Conservation (phyloP, 2,329 filamentous ascomycete genomes). For the Microcyclospora pomicola region DNA sequence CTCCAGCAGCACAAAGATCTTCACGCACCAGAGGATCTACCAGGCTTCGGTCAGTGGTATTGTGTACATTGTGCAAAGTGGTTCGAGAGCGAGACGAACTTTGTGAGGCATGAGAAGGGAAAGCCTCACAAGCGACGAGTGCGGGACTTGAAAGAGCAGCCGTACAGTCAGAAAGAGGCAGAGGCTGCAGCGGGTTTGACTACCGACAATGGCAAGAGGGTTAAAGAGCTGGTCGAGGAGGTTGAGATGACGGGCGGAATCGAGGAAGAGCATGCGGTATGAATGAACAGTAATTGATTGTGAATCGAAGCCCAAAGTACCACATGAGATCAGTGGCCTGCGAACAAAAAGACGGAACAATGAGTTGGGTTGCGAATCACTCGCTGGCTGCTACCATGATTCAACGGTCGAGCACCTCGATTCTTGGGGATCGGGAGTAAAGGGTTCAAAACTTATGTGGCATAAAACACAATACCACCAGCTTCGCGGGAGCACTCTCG, state of each 20-base stretch:
- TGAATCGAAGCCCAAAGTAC: no score
- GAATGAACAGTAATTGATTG: no score
- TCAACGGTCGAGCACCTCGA: no score
- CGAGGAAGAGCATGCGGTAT: no score
- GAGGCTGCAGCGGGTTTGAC: slow-evolving; percentile 64
- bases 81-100: slow-evolving; percentile 74
- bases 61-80: slow-evolving; percentile 92
- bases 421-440: no score
- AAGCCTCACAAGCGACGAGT: slow-evolving; percentile 92
- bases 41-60: slow-evolving; percentile 72
- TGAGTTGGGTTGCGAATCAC: no score
- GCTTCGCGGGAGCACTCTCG: no score
- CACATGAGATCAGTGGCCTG: no score
- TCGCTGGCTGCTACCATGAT: no score
- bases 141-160: slow-evolving; percentile 68
- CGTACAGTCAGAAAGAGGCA: slow-evolving; percentile 74
- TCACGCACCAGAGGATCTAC: slow-evolving; percentile 74
- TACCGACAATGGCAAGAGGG: slow-evolving; percentile 48
- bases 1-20: slow-evolving; percentile 63
- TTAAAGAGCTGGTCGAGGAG: slow-evolving; percentile 16
- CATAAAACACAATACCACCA: no score
- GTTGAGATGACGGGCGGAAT: neutral
- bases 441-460: no score
- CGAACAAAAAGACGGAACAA: no score
- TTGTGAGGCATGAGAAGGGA: slow-evolving; percentile 62